phyloP scores from a whole-genome alignment of 2,329 filamentous ascomycete species.

The Cladosporium cucumerinum region DNA sequence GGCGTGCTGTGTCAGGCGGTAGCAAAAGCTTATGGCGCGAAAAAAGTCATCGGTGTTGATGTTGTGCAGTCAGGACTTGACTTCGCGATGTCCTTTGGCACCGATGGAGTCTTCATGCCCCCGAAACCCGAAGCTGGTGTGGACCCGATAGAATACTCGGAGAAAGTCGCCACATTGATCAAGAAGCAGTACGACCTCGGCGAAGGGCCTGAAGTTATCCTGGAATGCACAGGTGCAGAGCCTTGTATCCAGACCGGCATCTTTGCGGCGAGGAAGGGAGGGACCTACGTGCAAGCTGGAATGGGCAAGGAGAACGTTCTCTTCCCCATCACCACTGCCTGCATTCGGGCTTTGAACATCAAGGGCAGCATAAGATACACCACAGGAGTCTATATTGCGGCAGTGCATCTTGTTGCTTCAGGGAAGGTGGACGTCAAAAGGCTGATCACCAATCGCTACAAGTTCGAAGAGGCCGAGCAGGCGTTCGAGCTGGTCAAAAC shows the following conservation, averaged over 20 bases:
- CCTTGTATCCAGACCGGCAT: conserved; percentile 72
- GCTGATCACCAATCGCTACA: conserved; percentile 70
- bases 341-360: conserved; percentile 78
- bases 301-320: conserved; percentile 83
- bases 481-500: conserved; percentile 80
- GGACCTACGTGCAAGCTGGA: conserved; percentile 75
- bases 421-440: conserved; percentile 71
- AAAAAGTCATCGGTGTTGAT: conserved; percentile 39
- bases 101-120: conserved; percentile 28
- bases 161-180: conserved; percentile 23
- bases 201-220: conserved; percentile 68
- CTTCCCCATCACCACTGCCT: conserved; percentile 87
- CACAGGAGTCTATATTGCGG: conserved; percentile 72
- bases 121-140: conserved; percentile 29
- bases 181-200: conserved; percentile 23
- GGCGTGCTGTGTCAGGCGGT: conserved; percentile 57
- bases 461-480: conserved; percentile 75
- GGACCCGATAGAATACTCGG: conserved; percentile 38
- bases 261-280: conserved; percentile 66
- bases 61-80: conserved; percentile 52
- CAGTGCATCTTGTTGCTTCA: conserved; percentile 68
- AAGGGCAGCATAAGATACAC: conserved; percentile 60
- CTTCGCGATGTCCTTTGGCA: conserved; percentile 52
- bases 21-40: conserved; percentile 57
- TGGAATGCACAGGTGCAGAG: conserved; percentile 77